Evolutionary conservation across 2,329 filamentous ascomycete species (phyloP).

Genomic region (Talaromyces sp.): DNA sequence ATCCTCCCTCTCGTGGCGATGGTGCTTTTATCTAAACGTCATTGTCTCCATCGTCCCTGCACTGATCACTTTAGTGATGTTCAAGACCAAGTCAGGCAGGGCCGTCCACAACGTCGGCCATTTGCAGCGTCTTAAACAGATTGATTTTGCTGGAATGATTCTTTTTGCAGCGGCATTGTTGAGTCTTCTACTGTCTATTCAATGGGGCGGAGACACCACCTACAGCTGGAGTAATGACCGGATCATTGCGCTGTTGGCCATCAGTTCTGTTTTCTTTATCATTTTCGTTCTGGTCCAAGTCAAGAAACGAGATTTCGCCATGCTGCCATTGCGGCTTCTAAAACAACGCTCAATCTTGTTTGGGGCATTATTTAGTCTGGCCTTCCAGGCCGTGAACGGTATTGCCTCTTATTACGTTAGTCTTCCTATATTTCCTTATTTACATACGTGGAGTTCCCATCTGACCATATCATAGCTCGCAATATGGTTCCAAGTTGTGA

Average conservation of each 20-base stretch:
- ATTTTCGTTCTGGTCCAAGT: background rate
- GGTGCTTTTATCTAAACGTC: conserved; percentile 34
- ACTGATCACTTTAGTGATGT: conserved; percentile 18
- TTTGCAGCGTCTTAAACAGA: background rate
- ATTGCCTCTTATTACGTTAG: background rate
- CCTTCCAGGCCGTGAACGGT: background rate
- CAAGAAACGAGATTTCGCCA: background rate
- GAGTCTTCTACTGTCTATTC: background rate
- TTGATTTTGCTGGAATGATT: background rate
- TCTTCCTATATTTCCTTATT: background rate
- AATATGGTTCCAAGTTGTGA: conserved; percentile 36
- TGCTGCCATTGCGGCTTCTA: background rate
- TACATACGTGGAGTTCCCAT: background rate
- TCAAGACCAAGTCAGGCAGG: background rate
- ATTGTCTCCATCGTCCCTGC: conserved; percentile 37
- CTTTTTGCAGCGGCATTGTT: background rate
- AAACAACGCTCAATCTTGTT: background rate
- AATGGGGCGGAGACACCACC: background rate
- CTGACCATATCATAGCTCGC: conserved; percentile 24
- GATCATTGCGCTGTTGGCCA: background rate
- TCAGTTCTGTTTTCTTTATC: background rate
- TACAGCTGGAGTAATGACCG: background rate
- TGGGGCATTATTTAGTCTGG: background rate
- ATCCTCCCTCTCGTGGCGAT: background rate
- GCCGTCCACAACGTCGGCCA: background rate